phyloP scores from a whole-genome alignment of 257 asterid species.

The Lycium barbarum region DNA sequence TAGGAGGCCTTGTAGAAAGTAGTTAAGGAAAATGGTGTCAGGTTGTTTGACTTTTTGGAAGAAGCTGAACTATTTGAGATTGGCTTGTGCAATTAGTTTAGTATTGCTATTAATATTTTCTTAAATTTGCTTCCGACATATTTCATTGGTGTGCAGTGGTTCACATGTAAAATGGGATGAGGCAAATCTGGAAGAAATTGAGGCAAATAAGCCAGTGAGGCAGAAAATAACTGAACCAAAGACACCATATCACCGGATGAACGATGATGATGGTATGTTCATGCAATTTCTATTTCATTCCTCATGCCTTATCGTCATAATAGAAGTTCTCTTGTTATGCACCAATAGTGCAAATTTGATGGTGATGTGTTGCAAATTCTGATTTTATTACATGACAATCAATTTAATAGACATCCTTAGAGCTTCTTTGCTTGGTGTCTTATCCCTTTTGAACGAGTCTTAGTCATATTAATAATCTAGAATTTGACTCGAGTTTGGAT shows the following conservation, averaged over 20 bases:
- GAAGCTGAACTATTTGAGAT: conserved; percentile 17
- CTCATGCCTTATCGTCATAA: neutral
- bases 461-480: neutral
- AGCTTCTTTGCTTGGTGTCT: too few relatives aligned
- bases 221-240: conserved; percentile 97
- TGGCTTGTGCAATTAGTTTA: conserved; percentile 2
- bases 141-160: conserved; percentile 53
- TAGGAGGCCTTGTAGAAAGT: neutral
- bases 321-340: conserved; percentile 13
- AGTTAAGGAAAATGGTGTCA: conserved; percentile 10
- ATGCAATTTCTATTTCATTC: conserved; percentile 18
- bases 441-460: too few relatives aligned
- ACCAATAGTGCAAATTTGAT: neutral
- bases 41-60: conserved; percentile 9
- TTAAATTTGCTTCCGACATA: neutral
- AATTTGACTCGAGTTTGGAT: neutral
- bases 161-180: conserved; percentile 84
- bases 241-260: conserved; percentile 95
- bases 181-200: conserved; percentile 83
- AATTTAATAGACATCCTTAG: too few relatives aligned
- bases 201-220: conserved; percentile 90
- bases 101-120: neutral
- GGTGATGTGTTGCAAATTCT: neutral
- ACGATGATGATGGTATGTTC: conserved; percentile 64
- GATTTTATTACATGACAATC: neutral